Evolutionary conservation across 2,329 filamentous ascomycete genomes (phyloP), one percentile per base, ranked within the genome.

Genomic region (Pseudocercospora cruenta): DNA sequence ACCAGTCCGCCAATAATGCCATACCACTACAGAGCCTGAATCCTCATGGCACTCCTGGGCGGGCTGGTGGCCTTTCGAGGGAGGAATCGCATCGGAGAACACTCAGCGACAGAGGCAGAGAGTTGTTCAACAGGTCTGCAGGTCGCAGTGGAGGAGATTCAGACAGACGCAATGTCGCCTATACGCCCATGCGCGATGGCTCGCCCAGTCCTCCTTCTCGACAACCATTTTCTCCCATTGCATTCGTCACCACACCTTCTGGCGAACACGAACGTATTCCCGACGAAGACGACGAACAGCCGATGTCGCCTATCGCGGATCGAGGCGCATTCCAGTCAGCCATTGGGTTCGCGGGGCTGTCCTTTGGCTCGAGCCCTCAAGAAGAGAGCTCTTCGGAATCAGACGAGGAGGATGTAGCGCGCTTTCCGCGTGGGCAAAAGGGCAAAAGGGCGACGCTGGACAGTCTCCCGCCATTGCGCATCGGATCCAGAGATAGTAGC

Each of bases 21-120:
- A 94, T 95, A 80, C 91, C 90, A 66, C 82, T 94, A 65, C 89
- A 89, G 78, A 86, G 82, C 71, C 78, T 83, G 69, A 58, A 62
- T 60, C 66, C 68, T 65, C 68, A 70, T 66, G 65, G 67, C 60
- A 61, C 69, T 43, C 71, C 77, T 39, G 65, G 77, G 57, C 72
- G 76, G 53, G 68, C 75, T 28, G 66, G 71, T 64, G 73, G 74
- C 58, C 70, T 74, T 60, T 69, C 73, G 19, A 70, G 72, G 19
- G 68, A 71, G 57, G 73, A 73, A 62, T 71, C 77, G 64, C 80
- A 82, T 70, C 75, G 80, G 62, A 74, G 80, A 47, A 83, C 81
- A n/a, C 77, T 84, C 66, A 83, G 81, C 73, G 82, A 84, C 65
- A 77, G 82, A 72, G 79, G 82, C 70, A 77, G 82, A 74, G 77